Base-by-base conservation (phyloP, 371 early-diverging fungal species). In the Circinella minor region DNA sequence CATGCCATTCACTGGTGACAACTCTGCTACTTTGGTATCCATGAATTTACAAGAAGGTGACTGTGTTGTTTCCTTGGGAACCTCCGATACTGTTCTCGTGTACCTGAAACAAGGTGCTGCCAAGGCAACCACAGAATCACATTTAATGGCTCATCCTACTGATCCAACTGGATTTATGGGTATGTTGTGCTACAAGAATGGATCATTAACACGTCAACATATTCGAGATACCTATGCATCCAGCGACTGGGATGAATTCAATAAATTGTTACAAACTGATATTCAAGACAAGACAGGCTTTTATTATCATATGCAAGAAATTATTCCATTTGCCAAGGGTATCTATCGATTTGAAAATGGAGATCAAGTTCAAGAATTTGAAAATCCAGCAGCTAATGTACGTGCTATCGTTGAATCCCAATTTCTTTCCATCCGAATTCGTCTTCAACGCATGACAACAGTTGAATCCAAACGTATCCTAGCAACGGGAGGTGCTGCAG, bases 141-240 rank as follows among this genome's bases (percentile, higher is more conserved):
- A 93, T 69, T 80, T 93, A 4, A 79, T 94, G 77, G 85, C 86
- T 20, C 94, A 95, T 68, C 95, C 95, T 3, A 86, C 88, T 3
- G 86, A 85, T 34, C 71, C 79, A 2, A 68, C 77, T 9, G 84
- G 83, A 13, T 94, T 83, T 69, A 86, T 94, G 77, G 91, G 90
- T 47, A 89, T 95, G 88, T 79, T 94, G 10, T 91, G 92, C 70
- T 93, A 92, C 80, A 94, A 92, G 79, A 95, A 95, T 71, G 95
- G 95, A 0, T 92, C 93, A 6, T 73, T 95, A 14, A 89, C 93
- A 0, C 80, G 95, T 13, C 91, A 94, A 70, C 76, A 81, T 39
- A 81, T 94, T 36, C 86, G 93, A n/a, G 86, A 91, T 66, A 68
- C 61, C 8, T 85, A 87, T 69, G 82, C 86, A 8, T 61, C 70